Evolutionary conservation across 306 rosid species (phyloP).

Genomic region (Pterocarpus macrocarpus): DNA sequence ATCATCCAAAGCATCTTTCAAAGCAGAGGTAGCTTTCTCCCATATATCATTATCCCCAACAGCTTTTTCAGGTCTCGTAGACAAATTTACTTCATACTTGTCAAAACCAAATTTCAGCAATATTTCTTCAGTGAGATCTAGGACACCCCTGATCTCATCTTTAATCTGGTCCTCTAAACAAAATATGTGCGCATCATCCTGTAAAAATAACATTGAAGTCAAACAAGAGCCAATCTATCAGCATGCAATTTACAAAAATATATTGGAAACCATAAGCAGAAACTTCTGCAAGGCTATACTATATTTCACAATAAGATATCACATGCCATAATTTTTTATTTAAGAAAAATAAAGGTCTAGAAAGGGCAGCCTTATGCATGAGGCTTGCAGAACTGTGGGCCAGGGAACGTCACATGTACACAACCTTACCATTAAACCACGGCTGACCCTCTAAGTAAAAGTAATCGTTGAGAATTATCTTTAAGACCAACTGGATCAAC

Average conservation of each 20-base stretch:
- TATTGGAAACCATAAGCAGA: slow-evolving; percentile 28
- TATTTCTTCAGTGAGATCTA: slow-evolving; percentile 90
- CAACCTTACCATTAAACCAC: slow-evolving; percentile 24
- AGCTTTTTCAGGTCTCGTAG: slow-evolving; percentile 89
- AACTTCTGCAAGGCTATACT: slow-evolving; percentile 3
- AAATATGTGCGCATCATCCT: slow-evolving; percentile 99
- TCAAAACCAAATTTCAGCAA: slow-evolving; percentile 87
- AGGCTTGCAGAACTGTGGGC: slow-evolving; percentile 7
- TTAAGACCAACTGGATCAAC: slow-evolving; percentile 10
- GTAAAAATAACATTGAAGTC: slow-evolving; percentile 52
- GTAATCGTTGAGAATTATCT: slow-evolving; percentile 2
- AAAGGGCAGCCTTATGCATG: not conserved
- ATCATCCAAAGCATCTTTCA: slow-evolving; percentile 87
- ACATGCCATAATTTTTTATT: slow-evolving; percentile 11
- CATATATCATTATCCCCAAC: slow-evolving; percentile 92
- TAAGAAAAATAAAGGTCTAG: not conserved
- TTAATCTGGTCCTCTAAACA: slow-evolving; percentile 92
- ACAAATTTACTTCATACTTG: slow-evolving; percentile 93
- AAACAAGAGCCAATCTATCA: slow-evolving; percentile 34
- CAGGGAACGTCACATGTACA: not conserved
- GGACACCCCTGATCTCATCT: slow-evolving; percentile 93
- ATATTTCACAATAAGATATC: slow-evolving; percentile 28
- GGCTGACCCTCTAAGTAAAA: slow-evolving; percentile 5
- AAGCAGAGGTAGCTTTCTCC: slow-evolving; percentile 90
- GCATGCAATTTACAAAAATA: slow-evolving; percentile 18